Evolutionary conservation across 306 rosid species (phyloP), one percentile per base, ranked within the genome.

Genomic region (Amphicarpaea edgeworthii): DNA sequence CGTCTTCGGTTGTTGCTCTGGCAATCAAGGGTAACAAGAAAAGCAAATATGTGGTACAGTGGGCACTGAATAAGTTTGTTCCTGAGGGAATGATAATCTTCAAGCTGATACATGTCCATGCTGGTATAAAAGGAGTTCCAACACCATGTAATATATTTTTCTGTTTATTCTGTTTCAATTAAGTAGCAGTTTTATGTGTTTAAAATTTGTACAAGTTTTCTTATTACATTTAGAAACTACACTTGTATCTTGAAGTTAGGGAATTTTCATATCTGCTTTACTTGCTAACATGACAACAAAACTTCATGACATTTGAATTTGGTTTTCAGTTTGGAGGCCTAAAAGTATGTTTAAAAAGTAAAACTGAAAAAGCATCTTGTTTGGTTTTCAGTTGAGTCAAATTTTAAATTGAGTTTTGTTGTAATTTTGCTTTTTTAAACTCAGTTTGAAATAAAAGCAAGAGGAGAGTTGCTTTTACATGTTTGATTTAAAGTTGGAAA

Each of bases 61-160:
- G 99, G 97, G 89, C 97, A 2, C 87, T 92, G 15, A 91, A 90
- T 28, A 90, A 90, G 85, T 90, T 92, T 85, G 87, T 88, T 70
- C 93, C 93, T 0, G 93, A 92, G 83, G 97, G 92, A 76, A 78
- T 61, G 79, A 77, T 78, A 46, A 21, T 58, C 72, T 86, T 89
- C 87, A 95, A 88, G 90, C 73, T 95, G 70, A 75, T 95, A 16
- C 98, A 95, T 77, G 86, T 95, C 70, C 81, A 87, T 30, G 79
- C 90, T 43, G 87, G 75, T 85, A 88, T 87, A 76, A 77, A 61
- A 43, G 73, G 83, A 19, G 92, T 92, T 78, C 98, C 98, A 63
- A 92, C 97, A 45, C 90, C 96, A 82, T 73, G 97, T 92, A 87
- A 86, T 93, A 57, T 11, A 37, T 77, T 51, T 61, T 76, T 64